phyloP scores from a whole-genome alignment of 1,139 yeast genomes.

The Saccharomycopsis hybrid region DNA sequence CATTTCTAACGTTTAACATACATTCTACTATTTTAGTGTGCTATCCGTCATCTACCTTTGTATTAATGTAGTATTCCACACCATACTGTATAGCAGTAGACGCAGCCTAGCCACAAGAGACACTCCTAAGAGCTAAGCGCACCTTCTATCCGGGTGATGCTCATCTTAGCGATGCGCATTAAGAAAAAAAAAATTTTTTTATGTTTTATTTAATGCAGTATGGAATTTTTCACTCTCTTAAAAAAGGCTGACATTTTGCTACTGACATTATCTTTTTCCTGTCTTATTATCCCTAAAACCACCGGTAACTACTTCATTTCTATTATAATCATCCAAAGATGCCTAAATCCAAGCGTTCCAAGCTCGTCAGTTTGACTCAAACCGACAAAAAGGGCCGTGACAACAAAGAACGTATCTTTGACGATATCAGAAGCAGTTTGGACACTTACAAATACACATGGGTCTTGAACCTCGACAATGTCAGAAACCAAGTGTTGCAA shows the following conservation, averaged over 20 bases:
- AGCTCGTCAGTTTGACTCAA: conserved; percentile 89
- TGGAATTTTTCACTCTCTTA: too few relatives aligned
- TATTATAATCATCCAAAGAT: conserved; percentile 31
- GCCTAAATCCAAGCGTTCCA: conserved; percentile 96
- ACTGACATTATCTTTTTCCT: too few relatives aligned
- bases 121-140: too few relatives aligned
- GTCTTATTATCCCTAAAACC: too few relatives aligned
- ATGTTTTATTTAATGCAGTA: background rate
- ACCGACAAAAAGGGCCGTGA: conserved; percentile 94
- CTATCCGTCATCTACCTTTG: too few relatives aligned
- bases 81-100: too few relatives aligned
- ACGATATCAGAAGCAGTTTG: conserved; percentile 76
- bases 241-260: too few relatives aligned
- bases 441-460: conserved; percentile 75
- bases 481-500: conserved; percentile 92
- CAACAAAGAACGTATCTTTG: conserved; percentile 84
- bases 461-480: conserved; percentile 84
- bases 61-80: too few relatives aligned
- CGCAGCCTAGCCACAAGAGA: too few relatives aligned
- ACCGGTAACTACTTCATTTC: background rate
- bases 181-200: conserved; percentile 3
- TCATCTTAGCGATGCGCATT: background rate
- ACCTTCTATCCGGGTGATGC: too few relatives aligned
- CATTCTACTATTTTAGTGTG: too few relatives aligned
- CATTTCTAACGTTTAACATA: too few relatives aligned